These are phyloP conservation scores for Phoma sp. DNA, from an alignment of 2,329 filamentous ascomycete genomes.

Conservation along the genomic window DNA sequence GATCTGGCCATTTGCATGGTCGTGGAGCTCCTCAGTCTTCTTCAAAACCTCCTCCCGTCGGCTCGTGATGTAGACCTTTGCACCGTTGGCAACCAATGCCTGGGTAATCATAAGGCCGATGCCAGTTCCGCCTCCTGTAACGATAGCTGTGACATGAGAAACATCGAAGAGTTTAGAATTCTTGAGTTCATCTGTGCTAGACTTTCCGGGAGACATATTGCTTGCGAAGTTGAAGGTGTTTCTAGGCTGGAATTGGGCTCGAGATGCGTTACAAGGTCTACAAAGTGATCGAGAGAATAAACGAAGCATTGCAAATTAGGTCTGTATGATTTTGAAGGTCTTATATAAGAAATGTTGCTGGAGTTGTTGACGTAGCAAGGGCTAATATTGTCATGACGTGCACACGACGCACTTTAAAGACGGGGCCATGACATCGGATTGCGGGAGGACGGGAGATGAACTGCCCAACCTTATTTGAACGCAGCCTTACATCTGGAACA, in stretches of 20 bases:
- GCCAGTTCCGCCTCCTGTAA: slow-evolving; percentile 55
- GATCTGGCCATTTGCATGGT: slow-evolving; percentile 54
- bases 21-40: slow-evolving; percentile 55
- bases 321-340: background rate
- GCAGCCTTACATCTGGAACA: background rate
- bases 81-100: slow-evolving; percentile 67
- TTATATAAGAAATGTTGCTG: slow-evolving; percentile 22
- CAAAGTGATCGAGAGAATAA: slow-evolving; percentile 31
- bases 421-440: slow-evolving; percentile 11
- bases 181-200: slow-evolving; percentile 50
- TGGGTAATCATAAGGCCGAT: slow-evolving; percentile 68
- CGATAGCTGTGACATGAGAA: slow-evolving; percentile 53
- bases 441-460: slow-evolving; percentile 3
- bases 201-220: slow-evolving; percentile 44
- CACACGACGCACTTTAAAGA: slow-evolving; percentile 24
- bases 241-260: slow-evolving; percentile 20
- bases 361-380: slow-evolving; percentile 28
- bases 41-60: slow-evolving; percentile 44
- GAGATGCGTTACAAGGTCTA: slow-evolving; percentile 12
- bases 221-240: slow-evolving; percentile 28
- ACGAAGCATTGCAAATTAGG: slow-evolving; percentile 33
- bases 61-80: slow-evolving; percentile 54
- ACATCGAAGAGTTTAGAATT: slow-evolving; percentile 54
- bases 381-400: slow-evolving; percentile 36
- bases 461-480: background rate